These are phyloP conservation scores for Phytopythium sindhum DNA, from an alignment of 352 stramenopile species.

Conservation along the genomic window DNA sequence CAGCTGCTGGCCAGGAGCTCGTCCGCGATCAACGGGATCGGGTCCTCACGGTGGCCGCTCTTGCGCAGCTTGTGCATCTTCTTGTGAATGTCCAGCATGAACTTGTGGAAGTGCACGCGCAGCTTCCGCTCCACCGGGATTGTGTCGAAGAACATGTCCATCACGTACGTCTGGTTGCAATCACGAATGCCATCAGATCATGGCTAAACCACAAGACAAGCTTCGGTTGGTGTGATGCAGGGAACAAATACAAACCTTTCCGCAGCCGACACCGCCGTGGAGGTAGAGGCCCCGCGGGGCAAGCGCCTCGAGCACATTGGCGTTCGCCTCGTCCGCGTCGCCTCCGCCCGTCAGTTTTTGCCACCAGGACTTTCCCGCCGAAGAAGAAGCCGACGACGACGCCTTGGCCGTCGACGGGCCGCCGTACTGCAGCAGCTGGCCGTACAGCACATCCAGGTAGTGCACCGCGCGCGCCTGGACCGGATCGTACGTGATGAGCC, in stretches of 20 bases:
- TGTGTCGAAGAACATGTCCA: conserved; percentile 95
- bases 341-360: conserved; percentile 39
- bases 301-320: conserved; percentile 3
- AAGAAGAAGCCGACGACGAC: not conserved
- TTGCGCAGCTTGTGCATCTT: conserved; percentile 93
- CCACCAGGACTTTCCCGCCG: conserved; percentile 48
- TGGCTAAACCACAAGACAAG: not conserved
- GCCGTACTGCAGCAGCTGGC: conserved; percentile 47
- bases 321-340: conserved; percentile 1
- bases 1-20: conserved; percentile 85
- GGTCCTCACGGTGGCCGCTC: conserved; percentile 70
- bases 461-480: conserved; percentile 64
- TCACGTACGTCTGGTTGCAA: conserved; percentile 89
- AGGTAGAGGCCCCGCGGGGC: conserved; percentile 95
- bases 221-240: not conserved
- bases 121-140: conserved; percentile 75
- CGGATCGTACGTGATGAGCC: conserved; percentile 63
- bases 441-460: conserved; percentile 60
- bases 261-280: conserved; percentile 94
- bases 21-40: conserved; percentile 81
- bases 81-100: conserved; percentile 96
- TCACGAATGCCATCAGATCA: not conserved
- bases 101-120: conserved; percentile 97
- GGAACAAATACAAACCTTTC: conserved; percentile 61
- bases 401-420: conserved; percentile 21